phyloP scores from a whole-genome alignment of 2,329 filamentous ascomycete species.

The Pestalotiopsis sp. region DNA sequence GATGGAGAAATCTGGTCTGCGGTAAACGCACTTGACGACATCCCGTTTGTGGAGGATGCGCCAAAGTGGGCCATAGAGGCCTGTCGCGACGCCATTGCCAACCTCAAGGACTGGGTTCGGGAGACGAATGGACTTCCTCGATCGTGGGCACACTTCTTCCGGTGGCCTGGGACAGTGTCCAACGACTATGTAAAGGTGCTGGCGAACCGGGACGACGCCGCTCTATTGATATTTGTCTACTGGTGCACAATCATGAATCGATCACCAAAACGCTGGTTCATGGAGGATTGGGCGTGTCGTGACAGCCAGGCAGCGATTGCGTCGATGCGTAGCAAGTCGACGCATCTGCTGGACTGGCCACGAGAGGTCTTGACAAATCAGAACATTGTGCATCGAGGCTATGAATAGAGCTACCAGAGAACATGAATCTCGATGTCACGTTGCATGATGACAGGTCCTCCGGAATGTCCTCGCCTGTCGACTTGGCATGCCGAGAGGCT shows the following conservation, averaged over 20 bases:
- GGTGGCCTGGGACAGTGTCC: conserved; percentile 22
- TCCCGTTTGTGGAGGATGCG: not conserved
- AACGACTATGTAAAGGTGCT: conserved; percentile 21
- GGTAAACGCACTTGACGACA: not conserved
- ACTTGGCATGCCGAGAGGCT: not conserved
- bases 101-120: conserved; percentile 20
- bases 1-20: not conserved
- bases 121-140: conserved; percentile 15
- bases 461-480: too few species aligned
- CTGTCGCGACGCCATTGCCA: conserved; percentile 17
- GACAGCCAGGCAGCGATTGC: conserved; percentile 19
- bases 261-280: conserved; percentile 23
- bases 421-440: not conserved
- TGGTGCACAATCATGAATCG: conserved; percentile 26
- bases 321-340: conserved; percentile 8
- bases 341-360: conserved; percentile 1
- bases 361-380: not conserved
- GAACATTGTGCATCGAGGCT: not conserved
- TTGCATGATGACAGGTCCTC: too few species aligned
- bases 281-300: conserved; percentile 21
- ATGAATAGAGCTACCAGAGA: not conserved
- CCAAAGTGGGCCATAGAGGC: not conserved
- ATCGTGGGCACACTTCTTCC: conserved; percentile 22
- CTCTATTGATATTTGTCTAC: conserved; percentile 22
- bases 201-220: conserved; percentile 16